These are phyloP conservation scores for Fusarium luffae DNA, from an alignment of 2,329 filamentous ascomycete genomes.

Conservation along the genomic window DNA sequence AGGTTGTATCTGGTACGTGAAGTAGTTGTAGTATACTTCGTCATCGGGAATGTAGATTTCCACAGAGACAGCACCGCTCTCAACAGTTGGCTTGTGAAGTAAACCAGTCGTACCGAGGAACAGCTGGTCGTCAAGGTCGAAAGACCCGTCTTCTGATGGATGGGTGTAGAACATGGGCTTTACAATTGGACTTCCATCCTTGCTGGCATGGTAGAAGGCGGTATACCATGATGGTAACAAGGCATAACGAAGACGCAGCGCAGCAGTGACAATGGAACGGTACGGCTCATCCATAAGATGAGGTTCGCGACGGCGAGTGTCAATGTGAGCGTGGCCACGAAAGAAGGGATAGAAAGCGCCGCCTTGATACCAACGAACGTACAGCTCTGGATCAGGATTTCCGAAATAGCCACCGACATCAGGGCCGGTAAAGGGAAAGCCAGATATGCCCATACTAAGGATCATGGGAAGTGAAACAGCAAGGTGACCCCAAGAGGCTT, in stretches of 20 bases:
- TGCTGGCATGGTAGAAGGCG: conserved; percentile 89
- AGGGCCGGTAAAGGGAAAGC: conserved; percentile 92
- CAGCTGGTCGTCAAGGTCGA: conserved; percentile 90
- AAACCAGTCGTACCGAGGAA: conserved; percentile 90
- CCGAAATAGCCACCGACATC: conserved; percentile 99
- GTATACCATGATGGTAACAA: conserved; percentile 96
- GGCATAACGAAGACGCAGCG: conserved; percentile 87
- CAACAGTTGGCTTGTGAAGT: conserved; percentile 89
- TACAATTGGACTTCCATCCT: conserved; percentile 88
- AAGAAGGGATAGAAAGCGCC: conserved; percentile 99
- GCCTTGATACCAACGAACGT: conserved; percentile 95
- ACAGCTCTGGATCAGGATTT: conserved; percentile 90
- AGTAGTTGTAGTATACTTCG: conserved; percentile 95
- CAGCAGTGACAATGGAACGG: conserved; percentile 85
- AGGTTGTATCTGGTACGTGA: conserved; percentile 80
- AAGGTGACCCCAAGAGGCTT: conserved; percentile 93
- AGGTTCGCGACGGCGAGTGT: conserved; percentile 91
- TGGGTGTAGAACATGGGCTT: conserved; percentile 94
- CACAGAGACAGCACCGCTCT: conserved; percentile 77
- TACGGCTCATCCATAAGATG: conserved; percentile 89
- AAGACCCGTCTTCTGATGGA: conserved; percentile 86
- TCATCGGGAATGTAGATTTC: conserved; percentile 90
- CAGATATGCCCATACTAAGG: conserved; percentile 89
- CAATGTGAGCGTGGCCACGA: conserved; percentile 96
- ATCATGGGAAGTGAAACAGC: conserved; percentile 91